Conservation (phyloP, 2,329 filamentous ascomycete species). For the Clathrospora elynae region DNA sequence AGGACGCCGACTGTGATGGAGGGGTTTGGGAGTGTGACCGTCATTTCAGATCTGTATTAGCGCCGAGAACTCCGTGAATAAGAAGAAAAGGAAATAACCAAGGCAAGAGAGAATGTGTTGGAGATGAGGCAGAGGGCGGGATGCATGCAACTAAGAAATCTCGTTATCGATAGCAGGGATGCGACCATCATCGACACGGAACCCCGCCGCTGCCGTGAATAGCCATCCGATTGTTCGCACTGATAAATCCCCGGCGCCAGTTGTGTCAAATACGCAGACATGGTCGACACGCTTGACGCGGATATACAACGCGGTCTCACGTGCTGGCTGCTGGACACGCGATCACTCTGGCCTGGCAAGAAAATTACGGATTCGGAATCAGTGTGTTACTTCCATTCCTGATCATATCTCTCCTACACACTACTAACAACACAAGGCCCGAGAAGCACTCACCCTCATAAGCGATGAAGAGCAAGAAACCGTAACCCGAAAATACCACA, state of each 20-base stretch:
- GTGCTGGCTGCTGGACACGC: slow-evolving; percentile 58
- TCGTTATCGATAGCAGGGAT: background rate
- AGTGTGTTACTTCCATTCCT: slow-evolving; percentile 6
- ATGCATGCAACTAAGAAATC: background rate
- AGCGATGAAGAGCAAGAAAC: slow-evolving; percentile 60
- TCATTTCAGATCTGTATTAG: slow-evolving; percentile 22
- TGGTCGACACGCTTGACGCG: slow-evolving; percentile 19
- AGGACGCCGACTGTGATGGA: slow-evolving; percentile 64
- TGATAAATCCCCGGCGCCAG: no score
- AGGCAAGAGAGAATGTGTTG: background rate
- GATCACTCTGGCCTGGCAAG: slow-evolving; percentile 54
- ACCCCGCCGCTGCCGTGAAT: slow-evolving; percentile 25
- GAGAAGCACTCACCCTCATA: slow-evolving; percentile 51
- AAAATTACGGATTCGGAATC: slow-evolving; percentile 44
- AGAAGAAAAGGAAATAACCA: slow-evolving; percentile 4
- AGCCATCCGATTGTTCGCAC: slow-evolving; percentile 11
- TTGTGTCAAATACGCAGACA: slow-evolving; percentile 4
- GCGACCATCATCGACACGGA: slow-evolving; percentile 3
- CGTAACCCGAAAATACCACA: slow-evolving; percentile 67
- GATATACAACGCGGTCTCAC: slow-evolving; percentile 37
- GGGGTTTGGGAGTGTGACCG: slow-evolving; percentile 25
- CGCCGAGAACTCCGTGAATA: slow-evolving; percentile 9
- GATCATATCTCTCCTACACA: background rate
- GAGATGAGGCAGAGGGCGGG: background rate
- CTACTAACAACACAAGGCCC: slow-evolving; percentile 42